Evolutionary conservation across 768 basidiomycete genomes (phyloP).

Genomic region (Hemileccinum impolitum): DNA sequence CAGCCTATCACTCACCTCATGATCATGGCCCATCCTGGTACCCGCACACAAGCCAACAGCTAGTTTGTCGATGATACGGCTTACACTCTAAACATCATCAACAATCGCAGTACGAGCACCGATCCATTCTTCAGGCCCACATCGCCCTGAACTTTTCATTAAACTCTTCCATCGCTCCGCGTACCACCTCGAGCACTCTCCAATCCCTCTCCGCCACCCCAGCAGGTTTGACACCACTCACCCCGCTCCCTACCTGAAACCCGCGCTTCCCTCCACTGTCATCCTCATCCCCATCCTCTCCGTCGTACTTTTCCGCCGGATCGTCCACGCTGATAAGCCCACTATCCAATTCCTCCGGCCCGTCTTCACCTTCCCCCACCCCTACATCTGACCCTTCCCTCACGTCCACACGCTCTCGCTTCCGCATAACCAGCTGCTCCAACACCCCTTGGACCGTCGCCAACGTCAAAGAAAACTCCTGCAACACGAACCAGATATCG

Average conservation of each 20-base stretch:
- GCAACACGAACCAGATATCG: conserved; percentile 62
- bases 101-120: no score
- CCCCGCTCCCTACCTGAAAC: not conserved
- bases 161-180: conserved; percentile 46
- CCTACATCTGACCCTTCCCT: conserved; percentile 14
- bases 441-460: conserved; percentile 47
- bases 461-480: conserved; percentile 56
- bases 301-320: conserved; percentile 24
- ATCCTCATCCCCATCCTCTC: conserved; percentile 19
- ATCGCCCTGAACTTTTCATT: conserved; percentile 58
- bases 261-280: conserved; percentile 18
- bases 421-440: conserved; percentile 41
- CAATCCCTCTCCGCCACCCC: conserved; percentile 48
- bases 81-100: no score
- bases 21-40: no score
- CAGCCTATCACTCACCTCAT: no score
- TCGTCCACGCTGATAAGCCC: conserved; percentile 31
- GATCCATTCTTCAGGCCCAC: conserved; percentile 44
- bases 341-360: conserved; percentile 28
- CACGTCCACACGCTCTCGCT: conserved; percentile 15
- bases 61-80: no score
- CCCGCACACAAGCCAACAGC: no score
- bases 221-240: conserved; percentile 27
- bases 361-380: conserved; percentile 3
- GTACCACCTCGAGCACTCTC: conserved; percentile 52